Conservation (phyloP, 352 stramenopile species). For the Pythium sukuiense region DNA sequence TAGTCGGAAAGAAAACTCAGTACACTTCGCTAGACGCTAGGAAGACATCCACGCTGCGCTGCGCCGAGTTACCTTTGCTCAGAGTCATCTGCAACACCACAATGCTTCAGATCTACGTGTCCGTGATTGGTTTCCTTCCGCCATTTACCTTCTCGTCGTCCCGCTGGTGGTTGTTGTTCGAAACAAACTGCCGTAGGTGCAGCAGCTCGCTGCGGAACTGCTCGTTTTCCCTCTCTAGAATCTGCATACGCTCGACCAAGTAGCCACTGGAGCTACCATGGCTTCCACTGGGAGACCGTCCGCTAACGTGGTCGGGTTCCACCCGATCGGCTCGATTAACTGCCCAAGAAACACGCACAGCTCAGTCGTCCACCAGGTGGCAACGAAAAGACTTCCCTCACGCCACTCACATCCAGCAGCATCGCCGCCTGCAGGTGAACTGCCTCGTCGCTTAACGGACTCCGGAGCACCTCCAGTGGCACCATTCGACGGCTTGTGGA, state of each 20-base stretch:
- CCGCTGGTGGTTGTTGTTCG: conserved; percentile 56
- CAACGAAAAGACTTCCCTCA: too few species aligned
- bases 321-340: conserved; percentile 2
- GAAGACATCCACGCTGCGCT: too few species aligned
- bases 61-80: conserved; percentile 22
- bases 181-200: conserved; percentile 52
- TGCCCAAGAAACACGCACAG: not conserved
- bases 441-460: conserved; percentile 10
- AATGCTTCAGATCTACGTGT: not conserved
- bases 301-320: conserved; percentile 3
- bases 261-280: not conserved
- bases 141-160: conserved; percentile 52
- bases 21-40: too few species aligned
- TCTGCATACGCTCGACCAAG: conserved; percentile 38
- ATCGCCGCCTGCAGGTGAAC: not conserved
- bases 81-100: conserved; percentile 8
- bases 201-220: conserved; percentile 51
- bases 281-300: not conserved
- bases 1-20: conserved; percentile 2
- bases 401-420: not conserved
- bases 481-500: conserved; percentile 38
- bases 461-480: not conserved
- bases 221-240: conserved; percentile 64
- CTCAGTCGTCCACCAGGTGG: not conserved
- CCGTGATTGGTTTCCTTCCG: too few species aligned